Conservation (phyloP, 164 flowering plant species). For the Malania oleifera region DNA sequence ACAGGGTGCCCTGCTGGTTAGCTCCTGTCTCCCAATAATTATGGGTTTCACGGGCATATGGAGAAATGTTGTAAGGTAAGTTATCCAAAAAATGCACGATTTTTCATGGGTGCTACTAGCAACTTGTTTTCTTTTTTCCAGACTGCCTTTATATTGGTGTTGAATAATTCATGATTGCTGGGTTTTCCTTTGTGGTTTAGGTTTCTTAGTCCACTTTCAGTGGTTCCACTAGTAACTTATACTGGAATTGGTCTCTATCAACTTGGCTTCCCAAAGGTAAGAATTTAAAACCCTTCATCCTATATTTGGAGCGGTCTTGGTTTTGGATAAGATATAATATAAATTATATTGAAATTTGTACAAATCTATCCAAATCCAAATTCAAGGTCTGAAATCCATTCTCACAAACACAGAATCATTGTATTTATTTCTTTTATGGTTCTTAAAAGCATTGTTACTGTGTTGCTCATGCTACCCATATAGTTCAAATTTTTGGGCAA, state of each 20-base stretch:
- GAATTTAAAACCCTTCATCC: not conserved
- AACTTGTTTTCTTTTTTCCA: not conserved
- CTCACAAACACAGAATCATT: too few relatives aligned
- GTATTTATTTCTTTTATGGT: not conserved
- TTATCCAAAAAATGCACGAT: not conserved
- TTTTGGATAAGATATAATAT: too few relatives aligned
- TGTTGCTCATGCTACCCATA: not conserved
- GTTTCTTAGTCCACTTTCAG: conserved; percentile 47
- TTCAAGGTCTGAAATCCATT: too few relatives aligned
- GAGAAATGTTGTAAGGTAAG: conserved; percentile 55
- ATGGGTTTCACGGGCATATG: conserved; percentile 62
- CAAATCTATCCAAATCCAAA: too few relatives aligned
- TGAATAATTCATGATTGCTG: not conserved
- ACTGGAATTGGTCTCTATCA: conserved; percentile 51
- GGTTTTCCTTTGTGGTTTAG: conserved; percentile 20
- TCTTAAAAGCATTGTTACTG: not conserved
- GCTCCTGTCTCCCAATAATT: conserved; percentile 41
- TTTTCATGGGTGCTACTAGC: too few relatives aligned
- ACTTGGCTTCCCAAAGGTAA: conserved; percentile 51
- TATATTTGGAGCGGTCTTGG: too few relatives aligned
- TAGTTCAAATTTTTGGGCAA: not conserved
- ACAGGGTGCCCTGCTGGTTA: conserved; percentile 56
- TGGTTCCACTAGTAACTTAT: conserved; percentile 37
- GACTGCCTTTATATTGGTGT: not conserved
- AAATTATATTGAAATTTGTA: too few relatives aligned